A percentile compares a stretch with the other conserved stretches of the same genome.
Evolutionary conservation across 306 rosid genomes (phyloP).

Genomic region (Pterocarpus macrocarpus): DNA sequence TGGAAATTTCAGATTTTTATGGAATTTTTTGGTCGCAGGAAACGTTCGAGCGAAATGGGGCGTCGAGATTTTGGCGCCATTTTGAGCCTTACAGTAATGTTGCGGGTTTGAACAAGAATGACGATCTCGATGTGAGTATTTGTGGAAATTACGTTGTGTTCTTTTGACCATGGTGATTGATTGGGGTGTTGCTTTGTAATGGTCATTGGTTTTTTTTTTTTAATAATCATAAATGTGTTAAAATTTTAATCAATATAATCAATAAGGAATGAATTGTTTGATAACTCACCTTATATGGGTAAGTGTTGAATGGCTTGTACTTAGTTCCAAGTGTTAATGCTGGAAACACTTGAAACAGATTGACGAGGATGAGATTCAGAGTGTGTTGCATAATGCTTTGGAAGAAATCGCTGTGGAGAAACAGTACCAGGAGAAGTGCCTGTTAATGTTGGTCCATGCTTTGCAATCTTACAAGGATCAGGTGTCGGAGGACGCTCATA

Average conservation of each 20-base stretch:
- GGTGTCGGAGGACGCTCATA: slow-evolving; percentile 56
- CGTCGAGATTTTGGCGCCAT: slow-evolving; percentile 81
- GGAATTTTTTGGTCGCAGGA: slow-evolving; percentile 47
- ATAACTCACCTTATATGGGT: not conserved
- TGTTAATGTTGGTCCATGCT: slow-evolving; percentile 76
- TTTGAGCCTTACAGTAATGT: slow-evolving; percentile 64
- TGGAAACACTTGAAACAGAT: slow-evolving; percentile 49
- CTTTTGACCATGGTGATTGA: not conserved
- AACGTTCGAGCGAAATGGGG: slow-evolving; percentile 79
- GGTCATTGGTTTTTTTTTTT: not conserved
- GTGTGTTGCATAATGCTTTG: slow-evolving; percentile 70
- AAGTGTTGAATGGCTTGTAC: not conserved
- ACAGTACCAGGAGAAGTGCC: slow-evolving; percentile 83
- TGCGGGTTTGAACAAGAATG: slow-evolving; percentile 48
- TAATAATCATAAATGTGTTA: not conserved
- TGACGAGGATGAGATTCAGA: slow-evolving; percentile 71
- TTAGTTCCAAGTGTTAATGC: slow-evolving; percentile 14
- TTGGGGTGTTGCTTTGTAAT: not conserved
- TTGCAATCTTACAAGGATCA: slow-evolving; percentile 69
- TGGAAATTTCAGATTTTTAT: not conserved
- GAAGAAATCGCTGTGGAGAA: slow-evolving; percentile 85
- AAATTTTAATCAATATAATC: too few species aligned
- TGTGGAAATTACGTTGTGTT: slow-evolving; percentile 1
- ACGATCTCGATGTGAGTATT: slow-evolving; percentile 57
- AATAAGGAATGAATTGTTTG: not conserved